Conservation (phyloP, 2,329 filamentous ascomycete species). For the Chrysosporium keratinophilum region DNA sequence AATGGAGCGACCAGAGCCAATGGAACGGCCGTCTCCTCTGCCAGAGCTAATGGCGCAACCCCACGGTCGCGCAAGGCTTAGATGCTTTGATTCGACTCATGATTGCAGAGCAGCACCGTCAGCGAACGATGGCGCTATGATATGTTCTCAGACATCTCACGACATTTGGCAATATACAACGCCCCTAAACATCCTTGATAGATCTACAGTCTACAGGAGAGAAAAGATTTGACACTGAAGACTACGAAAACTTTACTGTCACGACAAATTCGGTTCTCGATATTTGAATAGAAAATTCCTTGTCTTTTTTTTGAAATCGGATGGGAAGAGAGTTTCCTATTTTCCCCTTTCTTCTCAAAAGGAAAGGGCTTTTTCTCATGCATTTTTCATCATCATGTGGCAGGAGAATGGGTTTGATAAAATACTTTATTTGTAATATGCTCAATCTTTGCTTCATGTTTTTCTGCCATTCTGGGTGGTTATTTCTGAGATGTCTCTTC, state of each 20-base stretch:
- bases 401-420: neutral
- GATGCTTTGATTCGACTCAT: constrained; percentile 8
- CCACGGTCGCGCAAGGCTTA: constrained; percentile 42
- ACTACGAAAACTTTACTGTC: neutral
- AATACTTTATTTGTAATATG: constrained; percentile 4
- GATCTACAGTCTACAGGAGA: neutral
- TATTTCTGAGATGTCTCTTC: neutral
- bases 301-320: neutral
- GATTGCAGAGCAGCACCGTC: neutral
- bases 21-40: constrained; percentile 25
- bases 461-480: neutral
- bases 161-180: neutral
- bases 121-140: too few relatives aligned
- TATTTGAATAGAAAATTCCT: neutral
- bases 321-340: neutral
- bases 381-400: neutral
- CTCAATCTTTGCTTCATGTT: neutral
- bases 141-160: too few relatives aligned
- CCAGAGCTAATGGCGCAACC: constrained; percentile 35
- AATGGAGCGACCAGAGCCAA: neutral
- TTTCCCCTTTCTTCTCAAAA: neutral
- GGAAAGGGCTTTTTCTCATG: neutral
- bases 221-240: neutral
- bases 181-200: neutral
- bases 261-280: constrained; percentile 1